Conservation (phyloP, 73 alveolate species). For the Blepharisma stoltei region DNA sequence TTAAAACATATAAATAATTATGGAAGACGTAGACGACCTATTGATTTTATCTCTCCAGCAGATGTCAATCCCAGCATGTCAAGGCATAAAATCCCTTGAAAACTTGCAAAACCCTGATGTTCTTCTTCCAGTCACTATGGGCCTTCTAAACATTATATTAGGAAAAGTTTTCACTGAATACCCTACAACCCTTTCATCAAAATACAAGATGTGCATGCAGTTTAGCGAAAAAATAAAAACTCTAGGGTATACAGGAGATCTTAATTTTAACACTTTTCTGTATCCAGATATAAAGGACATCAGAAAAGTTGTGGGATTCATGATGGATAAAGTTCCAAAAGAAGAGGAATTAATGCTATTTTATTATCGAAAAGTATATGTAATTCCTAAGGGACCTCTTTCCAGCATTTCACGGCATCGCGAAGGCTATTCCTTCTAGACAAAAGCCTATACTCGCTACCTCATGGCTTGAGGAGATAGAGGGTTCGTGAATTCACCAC, state of each 20-base stretch:
- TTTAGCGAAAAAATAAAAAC: neutral
- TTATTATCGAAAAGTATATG: too few species aligned
- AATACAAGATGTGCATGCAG: conserved; percentile 21
- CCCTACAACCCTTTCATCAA: conserved; percentile 15
- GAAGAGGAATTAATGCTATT: too few species aligned
- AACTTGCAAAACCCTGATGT: conserved; percentile 14
- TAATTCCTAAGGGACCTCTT: too few species aligned
- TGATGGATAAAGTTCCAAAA: conserved; percentile 19
- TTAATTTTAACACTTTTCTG: neutral
- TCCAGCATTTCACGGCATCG: too few species aligned
- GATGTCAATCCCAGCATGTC: neutral
- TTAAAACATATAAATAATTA: neutral
- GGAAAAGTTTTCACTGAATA: neutral
- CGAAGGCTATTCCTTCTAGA: too few species aligned
- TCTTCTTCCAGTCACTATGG: conserved; percentile 5
- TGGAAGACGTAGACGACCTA: conserved; percentile 23
- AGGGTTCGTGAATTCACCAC: too few species aligned
- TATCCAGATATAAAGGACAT: conserved; percentile 23
- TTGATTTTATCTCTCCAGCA: neutral
- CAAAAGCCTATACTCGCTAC: too few species aligned
- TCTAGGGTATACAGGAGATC: conserved; percentile 12
- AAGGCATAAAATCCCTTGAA: neutral
- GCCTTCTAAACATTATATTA: neutral
- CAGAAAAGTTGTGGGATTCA: neutral
- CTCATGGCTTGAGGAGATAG: too few species aligned